Evolutionary conservation across 352 stramenopile genomes (phyloP).

Genomic region (Phytopythium delawarense): DNA sequence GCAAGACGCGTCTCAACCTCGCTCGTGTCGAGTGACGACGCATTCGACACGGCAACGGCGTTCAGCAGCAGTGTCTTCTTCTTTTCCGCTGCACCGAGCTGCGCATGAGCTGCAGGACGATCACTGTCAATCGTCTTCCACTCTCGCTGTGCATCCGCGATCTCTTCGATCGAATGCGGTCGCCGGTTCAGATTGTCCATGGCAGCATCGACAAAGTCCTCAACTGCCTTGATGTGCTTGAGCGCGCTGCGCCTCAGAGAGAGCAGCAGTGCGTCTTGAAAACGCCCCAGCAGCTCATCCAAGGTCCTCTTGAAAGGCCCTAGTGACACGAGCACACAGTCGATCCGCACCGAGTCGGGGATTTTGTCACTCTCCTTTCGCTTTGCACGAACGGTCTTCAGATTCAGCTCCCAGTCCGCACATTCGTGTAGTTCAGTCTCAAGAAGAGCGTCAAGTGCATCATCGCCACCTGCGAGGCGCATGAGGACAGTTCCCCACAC

Average conservation of each 20-base stretch:
- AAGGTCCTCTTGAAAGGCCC: slow-evolving; percentile 86
- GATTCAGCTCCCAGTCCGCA: slow-evolving; percentile 86
- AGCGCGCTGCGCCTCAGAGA: slow-evolving; percentile 81
- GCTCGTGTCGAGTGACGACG: slow-evolving; percentile 56
- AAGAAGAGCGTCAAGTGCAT: slow-evolving; percentile 79
- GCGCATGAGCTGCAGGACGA: slow-evolving; percentile 43
- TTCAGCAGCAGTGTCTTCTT: slow-evolving; percentile 82
- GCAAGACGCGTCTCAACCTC: slow-evolving; percentile 70
- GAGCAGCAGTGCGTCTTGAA: slow-evolving; percentile 84
- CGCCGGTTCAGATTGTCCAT: slow-evolving; percentile 88
- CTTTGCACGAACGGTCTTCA: slow-evolving; percentile 86
- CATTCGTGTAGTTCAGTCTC: slow-evolving; percentile 67
- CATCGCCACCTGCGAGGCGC: slow-evolving; percentile 30
- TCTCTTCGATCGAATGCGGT: slow-evolving; percentile 92
- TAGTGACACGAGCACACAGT: slow-evolving; percentile 90
- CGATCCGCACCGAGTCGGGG: slow-evolving; percentile 84
- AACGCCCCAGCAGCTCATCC: slow-evolving; percentile 82
- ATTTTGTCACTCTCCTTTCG: slow-evolving; percentile 93
- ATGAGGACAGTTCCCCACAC: slow-evolving; percentile 64
- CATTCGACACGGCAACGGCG: slow-evolving; percentile 1
- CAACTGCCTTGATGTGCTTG: slow-evolving; percentile 75
- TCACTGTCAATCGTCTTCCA: slow-evolving; percentile 88
- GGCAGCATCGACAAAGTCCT: slow-evolving; percentile 85
- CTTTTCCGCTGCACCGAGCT: slow-evolving; percentile 76
- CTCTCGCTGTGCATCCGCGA: slow-evolving; percentile 83